Conservation (phyloP, 2,329 filamentous ascomycete genomes). For the Hypoxylon sp. region DNA sequence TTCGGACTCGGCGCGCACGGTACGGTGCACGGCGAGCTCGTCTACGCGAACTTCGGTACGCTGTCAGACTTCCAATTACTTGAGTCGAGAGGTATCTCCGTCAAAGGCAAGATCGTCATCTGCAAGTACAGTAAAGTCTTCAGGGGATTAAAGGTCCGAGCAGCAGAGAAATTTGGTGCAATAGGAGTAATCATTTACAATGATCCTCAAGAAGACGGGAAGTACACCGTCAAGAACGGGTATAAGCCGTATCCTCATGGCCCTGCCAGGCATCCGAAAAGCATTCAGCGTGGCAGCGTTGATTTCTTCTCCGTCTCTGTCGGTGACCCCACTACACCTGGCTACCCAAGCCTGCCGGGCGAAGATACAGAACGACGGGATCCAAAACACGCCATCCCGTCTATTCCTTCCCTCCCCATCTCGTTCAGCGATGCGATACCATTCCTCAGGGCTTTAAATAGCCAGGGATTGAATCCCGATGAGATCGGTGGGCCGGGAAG, state of each 20-base stretch:
- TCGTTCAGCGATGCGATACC: slow-evolving; percentile 79
- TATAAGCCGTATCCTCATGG: slow-evolving; percentile 77
- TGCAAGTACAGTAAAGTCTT: slow-evolving; percentile 79
- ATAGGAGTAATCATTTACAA: slow-evolving; percentile 77
- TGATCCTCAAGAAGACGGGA: slow-evolving; percentile 79
- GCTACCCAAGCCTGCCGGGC: slow-evolving; percentile 79
- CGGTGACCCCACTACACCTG: slow-evolving; percentile 78
- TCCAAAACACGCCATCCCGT: slow-evolving; percentile 64
- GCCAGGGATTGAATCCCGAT: slow-evolving; percentile 66
- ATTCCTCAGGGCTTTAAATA: slow-evolving; percentile 77
- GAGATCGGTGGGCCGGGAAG: slow-evolving; percentile 16
- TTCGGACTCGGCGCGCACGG: slow-evolving; percentile 81
- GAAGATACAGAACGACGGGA: slow-evolving; percentile 68
- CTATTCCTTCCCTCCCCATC: slow-evolving; percentile 76
- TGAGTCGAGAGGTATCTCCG: slow-evolving; percentile 47
- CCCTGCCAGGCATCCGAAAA: slow-evolving; percentile 77
- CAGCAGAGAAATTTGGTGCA: slow-evolving; percentile 79
- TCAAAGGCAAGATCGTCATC: slow-evolving; percentile 78
- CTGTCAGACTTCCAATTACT: slow-evolving; percentile 77
- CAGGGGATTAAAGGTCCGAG: slow-evolving; percentile 79
- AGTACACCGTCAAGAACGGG: slow-evolving; percentile 76
- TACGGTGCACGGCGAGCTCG: slow-evolving; percentile 77
- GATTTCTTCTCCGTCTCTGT: slow-evolving; percentile 69
- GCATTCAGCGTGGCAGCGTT: slow-evolving; percentile 79
- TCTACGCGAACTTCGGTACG: slow-evolving; percentile 80